Evolutionary conservation across 192 early-diverging fungal genomes (phyloP).

Genomic region (Coemansia sp.): DNA sequence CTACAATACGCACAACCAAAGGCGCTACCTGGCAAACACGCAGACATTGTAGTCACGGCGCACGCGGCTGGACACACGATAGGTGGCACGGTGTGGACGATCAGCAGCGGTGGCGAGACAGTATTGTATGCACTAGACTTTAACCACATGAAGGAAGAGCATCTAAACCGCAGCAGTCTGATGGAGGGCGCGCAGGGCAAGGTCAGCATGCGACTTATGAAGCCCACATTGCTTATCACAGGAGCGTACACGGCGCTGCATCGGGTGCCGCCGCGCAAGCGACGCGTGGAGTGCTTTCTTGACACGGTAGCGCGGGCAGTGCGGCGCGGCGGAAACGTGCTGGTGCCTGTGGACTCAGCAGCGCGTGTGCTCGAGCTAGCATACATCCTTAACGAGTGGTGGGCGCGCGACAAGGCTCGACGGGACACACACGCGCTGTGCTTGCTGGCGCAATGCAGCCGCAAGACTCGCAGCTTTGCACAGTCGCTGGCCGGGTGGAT

Average conservation of each 20-base stretch:
- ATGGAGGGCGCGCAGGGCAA: constrained; percentile 57
- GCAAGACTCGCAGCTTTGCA: constrained; percentile 78
- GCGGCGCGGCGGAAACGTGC: constrained; percentile 69
- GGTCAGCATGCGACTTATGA: constrained; percentile 64
- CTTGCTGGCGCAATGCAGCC: constrained; percentile 73
- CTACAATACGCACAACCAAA: constrained; percentile 88
- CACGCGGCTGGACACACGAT: constrained; percentile 91
- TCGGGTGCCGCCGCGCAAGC: constrained; percentile 65
- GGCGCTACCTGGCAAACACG: constrained; percentile 62
- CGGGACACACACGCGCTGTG: constrained; percentile 68
- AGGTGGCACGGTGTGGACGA: constrained; percentile 96
- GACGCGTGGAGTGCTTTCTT: constrained; percentile 75
- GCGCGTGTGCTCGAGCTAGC: constrained; percentile 89
- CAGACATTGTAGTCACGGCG: constrained; percentile 86
- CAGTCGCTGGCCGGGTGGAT: constrained; percentile 96
- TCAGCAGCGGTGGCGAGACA: constrained; percentile 89
- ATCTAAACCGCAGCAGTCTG: constrained; percentile 37
- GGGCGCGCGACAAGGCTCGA: constrained; percentile 57
- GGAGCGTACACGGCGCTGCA: constrained; percentile 77
- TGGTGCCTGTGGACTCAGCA: constrained; percentile 87
- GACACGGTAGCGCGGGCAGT: constrained; percentile 59
- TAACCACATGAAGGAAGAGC: constrained; percentile 90
- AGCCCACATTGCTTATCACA: constrained; percentile 92
- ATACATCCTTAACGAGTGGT: constrained; percentile 85
- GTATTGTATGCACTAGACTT: constrained; percentile 96